Conservation (phyloP, 768 basidiomycete species). For the Arthromyces matolae region DNA sequence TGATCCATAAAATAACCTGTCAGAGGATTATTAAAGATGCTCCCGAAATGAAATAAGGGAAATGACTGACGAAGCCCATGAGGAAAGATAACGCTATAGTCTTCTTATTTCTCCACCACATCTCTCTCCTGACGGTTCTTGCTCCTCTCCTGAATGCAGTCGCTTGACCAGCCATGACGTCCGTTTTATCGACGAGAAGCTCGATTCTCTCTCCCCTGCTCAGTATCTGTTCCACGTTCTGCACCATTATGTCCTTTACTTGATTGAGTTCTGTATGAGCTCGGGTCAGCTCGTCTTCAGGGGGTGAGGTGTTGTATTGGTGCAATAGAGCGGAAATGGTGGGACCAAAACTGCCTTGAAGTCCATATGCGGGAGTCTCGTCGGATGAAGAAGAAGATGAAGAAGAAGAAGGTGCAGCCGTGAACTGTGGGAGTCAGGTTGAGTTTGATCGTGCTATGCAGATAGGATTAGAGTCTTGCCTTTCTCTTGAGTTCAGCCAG, state of each 20-base stretch:
- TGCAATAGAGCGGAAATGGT: slow-evolving; percentile 74
- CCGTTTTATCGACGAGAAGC: slow-evolving; percentile 94
- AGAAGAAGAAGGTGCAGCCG: slow-evolving; percentile 60
- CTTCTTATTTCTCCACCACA: slow-evolving; percentile 88
- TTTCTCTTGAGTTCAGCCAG: slow-evolving; percentile 81
- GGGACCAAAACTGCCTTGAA: slow-evolving; percentile 71
- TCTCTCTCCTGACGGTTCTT: slow-evolving; percentile 72
- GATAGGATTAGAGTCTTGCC: slow-evolving; percentile 35
- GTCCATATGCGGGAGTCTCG: slow-evolving; percentile 54
- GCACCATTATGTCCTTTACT: slow-evolving; percentile 97
- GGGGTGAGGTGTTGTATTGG: slow-evolving; percentile 86
- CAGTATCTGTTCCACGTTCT: slow-evolving; percentile 96
- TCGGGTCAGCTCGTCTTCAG: slow-evolving; percentile 81
- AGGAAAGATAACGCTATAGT: slow-evolving; percentile 62
- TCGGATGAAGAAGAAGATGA: slow-evolving; percentile 57
- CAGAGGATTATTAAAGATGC: not conserved
- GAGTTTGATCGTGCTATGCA: slow-evolving; percentile 1
- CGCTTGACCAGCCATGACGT: slow-evolving; percentile 90
- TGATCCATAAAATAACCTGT: slow-evolving; percentile 74
- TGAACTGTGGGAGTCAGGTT: slow-evolving; percentile 41
- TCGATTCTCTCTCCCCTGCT: slow-evolving; percentile 94
- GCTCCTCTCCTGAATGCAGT: slow-evolving; percentile 91
- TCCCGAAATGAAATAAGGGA: slow-evolving; percentile 5
- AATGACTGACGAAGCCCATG: slow-evolving; percentile 59
- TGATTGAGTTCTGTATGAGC: slow-evolving; percentile 87